A percentile compares a stretch with the other conserved stretches of the same genome.
phyloP scores from a whole-genome alignment of 2,329 filamentous ascomycete species.

The Sclerotinia borealis region DNA sequence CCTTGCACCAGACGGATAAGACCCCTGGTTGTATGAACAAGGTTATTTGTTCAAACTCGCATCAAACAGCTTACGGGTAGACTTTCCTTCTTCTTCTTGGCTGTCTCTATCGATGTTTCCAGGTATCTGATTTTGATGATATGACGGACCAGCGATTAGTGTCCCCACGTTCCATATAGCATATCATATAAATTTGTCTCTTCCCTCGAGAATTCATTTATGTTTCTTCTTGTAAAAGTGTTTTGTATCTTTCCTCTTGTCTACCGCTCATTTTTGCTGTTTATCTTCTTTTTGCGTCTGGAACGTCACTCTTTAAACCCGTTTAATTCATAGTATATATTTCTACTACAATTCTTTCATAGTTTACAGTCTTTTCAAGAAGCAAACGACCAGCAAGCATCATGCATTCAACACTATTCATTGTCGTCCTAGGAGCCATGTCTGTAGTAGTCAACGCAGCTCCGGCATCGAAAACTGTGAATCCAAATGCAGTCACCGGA shows the following conservation, averaged over 20 bases:
- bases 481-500: constrained; percentile 30
- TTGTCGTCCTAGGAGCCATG: neutral
- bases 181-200: neutral
- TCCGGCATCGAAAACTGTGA: constrained; percentile 19
- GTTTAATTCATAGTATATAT: neutral
- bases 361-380: neutral
- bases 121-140: too few relatives aligned
- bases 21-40: neutral
- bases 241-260: neutral
- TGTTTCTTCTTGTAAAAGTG: too few relatives aligned
- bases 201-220: neutral
- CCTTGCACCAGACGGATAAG: neutral
- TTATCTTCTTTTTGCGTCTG: neutral
- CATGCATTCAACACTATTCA: neutral
- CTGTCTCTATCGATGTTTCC: neutral
- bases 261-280: neutral
- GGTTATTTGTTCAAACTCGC: neutral
- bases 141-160: too few relatives aligned
- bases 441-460: neutral
- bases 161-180: too few relatives aligned
- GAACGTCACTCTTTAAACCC: neutral
- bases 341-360: neutral
- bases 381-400: neutral
- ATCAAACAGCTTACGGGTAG: neutral
- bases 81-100: neutral